phyloP scores from a whole-genome alignment of 1,284 basidiomycete genomes.

The Vanrija sp. region DNA sequence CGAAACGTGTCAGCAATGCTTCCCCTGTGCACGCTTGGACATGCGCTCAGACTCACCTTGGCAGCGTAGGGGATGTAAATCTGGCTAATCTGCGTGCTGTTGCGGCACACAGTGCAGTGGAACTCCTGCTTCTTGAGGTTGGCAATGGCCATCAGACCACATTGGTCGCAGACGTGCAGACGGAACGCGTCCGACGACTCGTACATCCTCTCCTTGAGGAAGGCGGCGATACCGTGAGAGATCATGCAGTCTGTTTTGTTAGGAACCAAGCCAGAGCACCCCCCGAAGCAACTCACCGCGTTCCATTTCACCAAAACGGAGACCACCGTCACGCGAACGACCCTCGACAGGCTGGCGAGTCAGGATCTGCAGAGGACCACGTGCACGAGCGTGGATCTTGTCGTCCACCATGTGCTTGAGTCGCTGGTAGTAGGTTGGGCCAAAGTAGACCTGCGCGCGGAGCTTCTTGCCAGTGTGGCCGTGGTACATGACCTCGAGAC shows the following conservation, averaged over 20 bases:
- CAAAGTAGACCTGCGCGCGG: constrained; percentile 96
- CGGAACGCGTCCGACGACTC: constrained; percentile 85
- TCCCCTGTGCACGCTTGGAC: neutral
- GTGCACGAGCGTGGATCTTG: constrained; percentile 96
- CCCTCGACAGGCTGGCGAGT: constrained; percentile 99
- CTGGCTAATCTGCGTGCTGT: constrained; percentile 89
- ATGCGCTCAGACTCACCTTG: constrained; percentile 21
- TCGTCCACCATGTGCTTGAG: constrained; percentile 99
- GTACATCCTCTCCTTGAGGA: constrained; percentile 91
- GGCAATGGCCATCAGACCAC: constrained; percentile 89
- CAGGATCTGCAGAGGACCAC: constrained; percentile 96
- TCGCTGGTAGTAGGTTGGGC: constrained; percentile 98
- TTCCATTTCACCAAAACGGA: constrained; percentile 99
- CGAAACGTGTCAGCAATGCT: neutral
- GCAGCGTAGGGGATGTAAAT: constrained; percentile 88
- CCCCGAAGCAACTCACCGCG: constrained; percentile 26
- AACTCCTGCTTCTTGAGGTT: constrained; percentile 65
- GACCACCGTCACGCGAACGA: constrained; percentile 94
- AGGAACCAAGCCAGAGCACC: too few relatives aligned
- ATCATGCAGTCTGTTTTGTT: constrained; percentile 72
- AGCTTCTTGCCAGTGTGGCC: constrained; percentile 96
- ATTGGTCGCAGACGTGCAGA: constrained; percentile 92
- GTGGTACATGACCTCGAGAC: constrained; percentile 97
- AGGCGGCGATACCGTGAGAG: constrained; percentile 96
- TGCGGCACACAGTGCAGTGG: constrained; percentile 71